Conservation (phyloP, 768 basidiomycete genomes). For the Phylloporus arenicola region DNA sequence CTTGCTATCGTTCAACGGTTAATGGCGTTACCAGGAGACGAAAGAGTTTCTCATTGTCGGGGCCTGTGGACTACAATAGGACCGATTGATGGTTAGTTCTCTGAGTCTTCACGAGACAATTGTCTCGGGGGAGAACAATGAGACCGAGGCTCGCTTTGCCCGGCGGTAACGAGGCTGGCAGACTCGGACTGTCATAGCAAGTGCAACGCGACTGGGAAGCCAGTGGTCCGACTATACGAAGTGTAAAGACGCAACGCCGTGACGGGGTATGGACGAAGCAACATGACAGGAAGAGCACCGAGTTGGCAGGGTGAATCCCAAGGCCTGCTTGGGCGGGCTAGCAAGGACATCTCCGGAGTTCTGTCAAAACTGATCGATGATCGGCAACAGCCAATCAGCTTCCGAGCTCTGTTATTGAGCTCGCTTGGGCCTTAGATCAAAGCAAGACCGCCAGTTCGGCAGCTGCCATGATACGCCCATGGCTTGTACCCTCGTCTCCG, state of each 20-base stretch:
- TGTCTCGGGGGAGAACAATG: neutral
- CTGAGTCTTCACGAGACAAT: too few relatives aligned
- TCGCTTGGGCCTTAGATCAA: constrained; percentile 13
- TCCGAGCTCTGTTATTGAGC: neutral
- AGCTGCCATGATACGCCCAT: constrained; percentile 3
- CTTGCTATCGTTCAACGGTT: neutral
- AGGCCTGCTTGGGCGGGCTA: too few relatives aligned
- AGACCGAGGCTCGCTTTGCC: neutral
- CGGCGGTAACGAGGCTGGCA: neutral
- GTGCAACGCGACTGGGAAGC: neutral
- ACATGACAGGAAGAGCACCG: neutral
- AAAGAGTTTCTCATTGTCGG: too few relatives aligned
- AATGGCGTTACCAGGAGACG: too few relatives aligned
- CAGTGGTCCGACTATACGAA: neutral
- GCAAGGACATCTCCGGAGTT: too few relatives aligned
- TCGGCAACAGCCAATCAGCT: neutral
- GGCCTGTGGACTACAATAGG: too few relatives aligned
- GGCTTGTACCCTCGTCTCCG: neutral
- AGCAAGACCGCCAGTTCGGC: constrained; percentile 15
- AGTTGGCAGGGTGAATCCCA: neutral
- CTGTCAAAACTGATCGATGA: neutral
- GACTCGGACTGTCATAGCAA: neutral
- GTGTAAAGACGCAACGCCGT: too few relatives aligned
- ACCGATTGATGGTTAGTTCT: too few relatives aligned
- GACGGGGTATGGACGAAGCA: neutral